Conservation (phyloP, 169 alveolate genomes). For the Eimeria maxima region DNA sequence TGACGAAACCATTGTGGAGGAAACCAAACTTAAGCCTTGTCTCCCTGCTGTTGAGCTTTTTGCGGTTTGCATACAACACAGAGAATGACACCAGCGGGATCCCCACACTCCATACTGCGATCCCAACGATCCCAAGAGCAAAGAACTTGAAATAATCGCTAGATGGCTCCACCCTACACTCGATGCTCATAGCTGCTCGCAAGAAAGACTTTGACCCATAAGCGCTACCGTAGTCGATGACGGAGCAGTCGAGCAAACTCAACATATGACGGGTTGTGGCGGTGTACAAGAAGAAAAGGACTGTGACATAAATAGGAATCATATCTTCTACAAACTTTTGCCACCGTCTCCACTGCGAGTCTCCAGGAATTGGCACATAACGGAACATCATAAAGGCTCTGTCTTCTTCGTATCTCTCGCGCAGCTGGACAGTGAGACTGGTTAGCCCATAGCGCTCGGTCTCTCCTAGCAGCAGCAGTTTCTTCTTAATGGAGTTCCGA, state of each 20-base stretch:
- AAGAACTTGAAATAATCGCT: conserved; percentile 88
- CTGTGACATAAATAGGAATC: conserved; percentile 93
- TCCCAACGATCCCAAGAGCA: conserved; percentile 89
- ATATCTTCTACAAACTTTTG: conserved; percentile 90
- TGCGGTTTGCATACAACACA: conserved; percentile 88
- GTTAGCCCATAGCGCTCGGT: conserved; percentile 87
- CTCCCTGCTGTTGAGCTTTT: conserved; percentile 88
- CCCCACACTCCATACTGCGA: conserved; percentile 91
- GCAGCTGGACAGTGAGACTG: conserved; percentile 84
- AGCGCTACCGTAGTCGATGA: conserved; percentile 86
- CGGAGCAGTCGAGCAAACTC: conserved; percentile 90
- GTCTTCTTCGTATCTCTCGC: conserved; percentile 88
- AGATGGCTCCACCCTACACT: conserved; percentile 86
- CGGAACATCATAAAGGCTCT: conserved; percentile 90
- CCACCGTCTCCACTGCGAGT: conserved; percentile 85
- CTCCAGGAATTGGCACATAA: conserved; percentile 89
- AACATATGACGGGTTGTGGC: conserved; percentile 90
- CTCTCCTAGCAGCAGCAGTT: conserved; percentile 82
- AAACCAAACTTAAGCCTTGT: conserved; percentile 91
- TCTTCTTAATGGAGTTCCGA: conserved; percentile 83
- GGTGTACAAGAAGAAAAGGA: conserved; percentile 90
- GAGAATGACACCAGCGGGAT: conserved; percentile 90
- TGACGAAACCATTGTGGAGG: conserved; percentile 91
- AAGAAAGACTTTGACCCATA: conserved; percentile 88
- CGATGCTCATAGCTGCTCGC: conserved; percentile 90